These are phyloP conservation scores for Populus ilicifolia DNA, from an alignment of 345 rosid genomes.

Conservation along the genomic window DNA sequence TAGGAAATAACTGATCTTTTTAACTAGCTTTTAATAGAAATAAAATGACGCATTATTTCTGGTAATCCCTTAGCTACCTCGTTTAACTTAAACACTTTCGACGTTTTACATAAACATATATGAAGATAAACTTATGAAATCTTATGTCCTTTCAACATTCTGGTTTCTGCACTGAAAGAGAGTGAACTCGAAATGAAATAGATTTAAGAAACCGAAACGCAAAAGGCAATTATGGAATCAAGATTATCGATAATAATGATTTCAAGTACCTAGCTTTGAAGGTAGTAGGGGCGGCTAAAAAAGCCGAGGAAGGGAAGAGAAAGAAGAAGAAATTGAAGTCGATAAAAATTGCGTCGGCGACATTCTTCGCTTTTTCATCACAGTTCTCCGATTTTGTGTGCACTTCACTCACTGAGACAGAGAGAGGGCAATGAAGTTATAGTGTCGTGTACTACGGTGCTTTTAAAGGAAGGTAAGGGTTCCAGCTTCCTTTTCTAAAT, in stretches of 20 bases:
- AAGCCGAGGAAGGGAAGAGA: slow-evolving; percentile 43
- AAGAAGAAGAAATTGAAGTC: slow-evolving; percentile 36
- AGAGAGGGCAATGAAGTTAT: too few species aligned
- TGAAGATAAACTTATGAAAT: too few species aligned
- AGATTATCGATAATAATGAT: neutral
- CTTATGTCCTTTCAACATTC: neutral
- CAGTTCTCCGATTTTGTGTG: neutral
- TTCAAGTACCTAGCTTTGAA: slow-evolving; percentile 30
- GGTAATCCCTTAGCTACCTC: too few species aligned
- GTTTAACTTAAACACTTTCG: too few species aligned
- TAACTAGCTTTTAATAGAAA: too few species aligned
- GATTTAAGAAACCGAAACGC: neutral
- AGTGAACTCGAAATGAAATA: neutral
- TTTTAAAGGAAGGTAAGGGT: too few species aligned
- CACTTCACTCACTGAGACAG: neutral
- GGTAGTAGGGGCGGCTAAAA: slow-evolving; percentile 23
- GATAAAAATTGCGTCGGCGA: slow-evolving; percentile 32
- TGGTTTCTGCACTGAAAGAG: slow-evolving; percentile 23
- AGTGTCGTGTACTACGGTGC: too few species aligned
- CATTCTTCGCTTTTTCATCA: slow-evolving; percentile 15
- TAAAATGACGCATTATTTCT: too few species aligned
- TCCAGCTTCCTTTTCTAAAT: too few species aligned
- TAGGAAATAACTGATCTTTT: too few species aligned
- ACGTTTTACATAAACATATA: too few species aligned
- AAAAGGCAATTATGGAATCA: neutral